Base-by-base conservation (phyloP, 345 rosid species). In the Ceriops decandra region DNA sequence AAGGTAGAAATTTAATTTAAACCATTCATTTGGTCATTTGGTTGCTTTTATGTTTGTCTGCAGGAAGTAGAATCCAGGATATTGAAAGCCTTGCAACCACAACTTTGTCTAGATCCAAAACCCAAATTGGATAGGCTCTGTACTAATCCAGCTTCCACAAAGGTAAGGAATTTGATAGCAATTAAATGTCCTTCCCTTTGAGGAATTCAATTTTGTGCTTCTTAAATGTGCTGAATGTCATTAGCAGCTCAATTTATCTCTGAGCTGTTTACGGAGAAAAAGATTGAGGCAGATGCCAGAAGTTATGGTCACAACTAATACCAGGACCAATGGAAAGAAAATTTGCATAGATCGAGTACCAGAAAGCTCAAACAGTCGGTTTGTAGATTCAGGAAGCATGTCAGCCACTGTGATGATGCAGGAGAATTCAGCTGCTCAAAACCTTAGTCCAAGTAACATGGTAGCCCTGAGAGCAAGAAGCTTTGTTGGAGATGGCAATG, bases 41-140 rank as follows among this genome's bases (percentile, higher is more conserved):
- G 57, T 54, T 52, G 19, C 58, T 1, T 62, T 70, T 64, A 67
- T 35, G 35, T 69, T 67, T 72, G 22, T 47, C 35, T 78, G 67
- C 69, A 95, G 99, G 99, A 95, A 83, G 97, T 89, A 66, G 97
- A 95, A 80, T 92, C 99, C 53, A 82, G 90, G 77, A 95, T 95
- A 80, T 63, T 95, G 72, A 92, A 86, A 83, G 93, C 96, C 74
- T 79, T 95, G 77, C 96, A 95, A 79, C 99, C 98, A 69, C 82
- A 81, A 52, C 97, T 95, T 77, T 84, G 82, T 81, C 82, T 95
- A 65, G 98, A 95, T 85, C 99, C 98, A 74, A 74, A 80, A 65
- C 98, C 99, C 52, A 86, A 87, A 77, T 80, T 95, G 78, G 96
- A 95, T 78, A 87, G 86, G 82, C 92, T 95, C 64, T 84, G 83